phyloP scores from a whole-genome alignment of 2,329 filamentous ascomycete genomes.

The Aureobasidium sp. region DNA sequence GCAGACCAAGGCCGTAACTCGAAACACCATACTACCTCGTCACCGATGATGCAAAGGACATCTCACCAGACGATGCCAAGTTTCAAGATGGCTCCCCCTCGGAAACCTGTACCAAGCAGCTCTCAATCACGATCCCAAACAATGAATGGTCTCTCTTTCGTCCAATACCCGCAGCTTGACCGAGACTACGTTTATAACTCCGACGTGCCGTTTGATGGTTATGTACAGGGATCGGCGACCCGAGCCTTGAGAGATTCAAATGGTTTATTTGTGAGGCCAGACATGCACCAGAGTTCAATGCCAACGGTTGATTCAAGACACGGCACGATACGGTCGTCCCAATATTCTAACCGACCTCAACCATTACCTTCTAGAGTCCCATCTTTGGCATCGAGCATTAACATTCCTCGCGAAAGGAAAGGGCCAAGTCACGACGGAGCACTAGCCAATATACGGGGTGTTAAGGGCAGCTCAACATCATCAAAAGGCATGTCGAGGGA shows the following conservation, averaged over 20 bases:
- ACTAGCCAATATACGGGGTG: slow-evolving; percentile 18
- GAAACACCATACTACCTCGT: not conserved
- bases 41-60: not conserved
- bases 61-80: not conserved
- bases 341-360: slow-evolving; percentile 13
- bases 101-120: not conserved
- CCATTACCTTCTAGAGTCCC: slow-evolving; percentile 7
- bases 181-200: not conserved
- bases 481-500: not conserved
- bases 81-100: not conserved
- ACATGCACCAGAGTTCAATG: not conserved
- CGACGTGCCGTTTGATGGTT: not conserved
- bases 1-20: not conserved
- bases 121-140: slow-evolving; percentile 13
- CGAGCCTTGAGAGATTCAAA: slow-evolving; percentile 14
- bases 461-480: slow-evolving; percentile 15
- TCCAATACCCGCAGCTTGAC: slow-evolving; percentile 20
- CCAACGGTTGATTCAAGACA: not conserved
- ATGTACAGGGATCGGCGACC: not conserved
- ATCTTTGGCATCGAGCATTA: slow-evolving; percentile 6
- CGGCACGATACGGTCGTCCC: not conserved
- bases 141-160: slow-evolving; percentile 29
- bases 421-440: not conserved
- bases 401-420: not conserved
- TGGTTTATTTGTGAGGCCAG: slow-evolving; percentile 12